Evolutionary conservation across 2,329 filamentous ascomycete species (phyloP), one percentile per base, ranked within the genome.

Genomic region (Hypoxylon sp.): DNA sequence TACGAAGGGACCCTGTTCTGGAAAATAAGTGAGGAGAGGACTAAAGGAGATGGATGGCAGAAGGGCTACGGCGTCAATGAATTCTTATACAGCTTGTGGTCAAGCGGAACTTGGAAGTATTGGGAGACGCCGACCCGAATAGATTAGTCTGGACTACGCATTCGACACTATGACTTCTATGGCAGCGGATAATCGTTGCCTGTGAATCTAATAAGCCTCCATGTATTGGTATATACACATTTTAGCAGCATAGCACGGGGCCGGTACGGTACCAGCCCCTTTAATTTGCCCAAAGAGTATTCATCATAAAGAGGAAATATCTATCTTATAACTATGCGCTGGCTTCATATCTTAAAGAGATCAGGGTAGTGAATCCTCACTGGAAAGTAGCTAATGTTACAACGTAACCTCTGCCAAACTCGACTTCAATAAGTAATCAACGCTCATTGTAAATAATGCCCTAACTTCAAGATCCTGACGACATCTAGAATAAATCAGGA

Each of bases 1-100:
- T 71, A 71, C n/a, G 62, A 68, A 5, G 69, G 69, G 4, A 60
- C 50, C 1, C 24, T 71, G 44, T 71, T 71, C 57, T 65, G 66
- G 62, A 64, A 54, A 37, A 69, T 71, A 24, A 69, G 62, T 13
- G 60, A 67, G 37, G 67, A 56, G 44, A 52, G 56, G 19, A 31
- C 58, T 1, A 66, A 60, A 24, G 67, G 67, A 24, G 50, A 39
- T 6, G 58, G 58, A 2, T 59, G 59, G 62, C 53, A 56, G 51
- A 66, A 69, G 10, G 67, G 62, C 3, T 66, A 69, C 10, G 67
- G 67, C 7, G 17, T 66, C 8, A 15, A 10, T 6, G 58, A 69
- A 8, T 63, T 66, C n/a, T 1, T 66, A 2, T 6, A 44, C 6
- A 42, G 62, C 10, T 10, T 69, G 19, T 69, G 62, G 62, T 21